Conservation (phyloP, 2,329 filamentous ascomycete species). For the Daldinia sp. region DNA sequence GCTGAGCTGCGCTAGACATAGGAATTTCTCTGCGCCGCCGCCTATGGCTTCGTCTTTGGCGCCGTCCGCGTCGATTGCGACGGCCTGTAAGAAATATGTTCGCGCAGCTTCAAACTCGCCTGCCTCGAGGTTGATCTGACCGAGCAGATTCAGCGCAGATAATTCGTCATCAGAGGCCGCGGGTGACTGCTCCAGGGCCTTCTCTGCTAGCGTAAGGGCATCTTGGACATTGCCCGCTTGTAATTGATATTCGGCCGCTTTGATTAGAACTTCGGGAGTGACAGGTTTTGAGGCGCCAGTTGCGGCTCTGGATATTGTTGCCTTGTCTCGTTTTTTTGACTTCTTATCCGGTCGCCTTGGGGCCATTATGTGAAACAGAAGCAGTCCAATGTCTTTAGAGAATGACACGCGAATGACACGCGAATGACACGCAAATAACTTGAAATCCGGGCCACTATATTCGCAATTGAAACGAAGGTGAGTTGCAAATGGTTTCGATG, state of each 20-base stretch:
- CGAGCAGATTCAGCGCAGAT: conserved; percentile 77
- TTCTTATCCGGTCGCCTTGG: conserved; percentile 47
- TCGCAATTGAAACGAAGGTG: conserved; percentile 1
- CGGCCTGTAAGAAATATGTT: conserved; percentile 75
- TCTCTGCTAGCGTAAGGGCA: conserved; percentile 43
- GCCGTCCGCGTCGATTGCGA: conserved; percentile 79
- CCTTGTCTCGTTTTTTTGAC: conserved; percentile 44
- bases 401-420: not conserved
- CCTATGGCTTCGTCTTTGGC: conserved; percentile 73
- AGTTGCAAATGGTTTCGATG: conserved; percentile 4
- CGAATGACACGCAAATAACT: not conserved
- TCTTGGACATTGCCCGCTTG: conserved; percentile 46
- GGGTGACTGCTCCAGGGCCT: conserved; percentile 42
- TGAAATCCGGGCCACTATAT: not conserved
- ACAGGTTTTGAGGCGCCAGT: conserved; percentile 38
- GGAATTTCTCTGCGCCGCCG: conserved; percentile 90
- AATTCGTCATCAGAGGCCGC: conserved; percentile 60
- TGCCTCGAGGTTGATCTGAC: conserved; percentile 82
- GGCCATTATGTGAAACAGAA: conserved; percentile 39
- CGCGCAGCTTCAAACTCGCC: conserved; percentile 82
- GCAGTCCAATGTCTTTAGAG: not conserved
- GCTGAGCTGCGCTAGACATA: conserved; percentile 92
- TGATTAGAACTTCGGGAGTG: conserved; percentile 45
- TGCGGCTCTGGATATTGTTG: conserved; percentile 39
- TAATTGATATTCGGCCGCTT: conserved; percentile 46